phyloP scores from a whole-genome alignment of 345 rosid species.

The Melaleuca alternifolia region DNA sequence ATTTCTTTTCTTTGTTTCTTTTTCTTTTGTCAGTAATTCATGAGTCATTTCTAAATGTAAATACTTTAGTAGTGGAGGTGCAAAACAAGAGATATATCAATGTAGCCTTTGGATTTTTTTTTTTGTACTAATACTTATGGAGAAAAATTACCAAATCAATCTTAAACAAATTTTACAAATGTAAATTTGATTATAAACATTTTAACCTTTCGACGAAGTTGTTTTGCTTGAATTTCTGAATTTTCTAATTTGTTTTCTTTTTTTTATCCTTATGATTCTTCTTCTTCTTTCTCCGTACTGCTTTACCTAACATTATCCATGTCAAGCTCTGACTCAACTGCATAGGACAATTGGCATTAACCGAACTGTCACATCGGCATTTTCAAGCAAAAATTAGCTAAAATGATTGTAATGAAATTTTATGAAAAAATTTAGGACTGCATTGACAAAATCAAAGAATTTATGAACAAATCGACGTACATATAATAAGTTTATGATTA shows the following conservation, averaged over 20 bases:
- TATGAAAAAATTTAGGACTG: neutral
- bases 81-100: neutral
- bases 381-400: neutral
- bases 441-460: neutral
- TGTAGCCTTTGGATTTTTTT: neutral
- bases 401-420: neutral
- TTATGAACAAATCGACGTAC: neutral
- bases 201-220: neutral
- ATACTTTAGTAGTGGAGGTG: neutral
- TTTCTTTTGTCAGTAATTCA: neutral
- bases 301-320: neutral
- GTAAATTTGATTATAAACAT: neutral
- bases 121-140: neutral
- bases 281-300: neutral
- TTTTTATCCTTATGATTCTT: neutral
- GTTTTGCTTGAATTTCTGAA: neutral
- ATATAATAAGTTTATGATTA: accelerated
- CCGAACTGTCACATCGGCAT: neutral
- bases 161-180: neutral
- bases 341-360: neutral
- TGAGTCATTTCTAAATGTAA: neutral
- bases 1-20: neutral
- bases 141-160: neutral
- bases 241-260: neutral
- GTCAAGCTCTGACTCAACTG: neutral